A percentile compares a stretch with the other conserved stretches of the same genome.
Evolutionary conservation across 495 filamentous ascomycete species (phyloP).

Genomic region (Hypoxylon fragiforme): DNA sequence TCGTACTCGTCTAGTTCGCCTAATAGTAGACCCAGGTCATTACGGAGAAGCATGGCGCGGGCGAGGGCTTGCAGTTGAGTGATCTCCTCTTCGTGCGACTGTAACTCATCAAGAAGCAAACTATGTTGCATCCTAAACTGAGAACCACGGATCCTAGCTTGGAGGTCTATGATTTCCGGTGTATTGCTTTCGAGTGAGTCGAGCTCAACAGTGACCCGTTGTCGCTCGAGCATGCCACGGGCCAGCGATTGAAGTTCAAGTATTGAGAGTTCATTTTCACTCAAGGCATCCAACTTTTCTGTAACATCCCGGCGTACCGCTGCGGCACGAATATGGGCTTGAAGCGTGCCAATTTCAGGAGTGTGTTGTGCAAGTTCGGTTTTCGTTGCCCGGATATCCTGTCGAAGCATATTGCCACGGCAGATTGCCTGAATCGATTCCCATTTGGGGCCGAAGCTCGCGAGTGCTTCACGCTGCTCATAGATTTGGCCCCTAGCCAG

Average conservation of each 20-base stretch:
- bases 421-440: slow-evolving; percentile 52
- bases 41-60: slow-evolving; percentile 77
- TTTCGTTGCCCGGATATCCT: slow-evolving; percentile 41
- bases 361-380: slow-evolving; percentile 44
- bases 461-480: slow-evolving; percentile 45
- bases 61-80: slow-evolving; percentile 70
- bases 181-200: slow-evolving; percentile 64
- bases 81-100: slow-evolving; percentile 60
- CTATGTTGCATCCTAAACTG: slow-evolving; percentile 56
- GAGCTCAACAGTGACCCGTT: slow-evolving; percentile 51
- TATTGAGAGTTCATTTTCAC: slow-evolving; percentile 45
- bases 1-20: slow-evolving; percentile 80
- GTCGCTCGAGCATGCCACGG: slow-evolving; percentile 58
- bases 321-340: slow-evolving; percentile 48
- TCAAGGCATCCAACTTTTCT: slow-evolving; percentile 46
- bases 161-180: slow-evolving; percentile 62
- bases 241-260: slow-evolving; percentile 50
- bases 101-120: slow-evolving; percentile 59
- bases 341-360: slow-evolving; percentile 42
- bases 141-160: slow-evolving; percentile 70
- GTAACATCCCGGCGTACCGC: slow-evolving; percentile 53
- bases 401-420: slow-evolving; percentile 52
- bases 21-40: slow-evolving; percentile 68
- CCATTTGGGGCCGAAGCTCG: slow-evolving; percentile 46
- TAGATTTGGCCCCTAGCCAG: slow-evolving; percentile 41